Evolutionary conservation across 2,329 filamentous ascomycete species (phyloP).

Genomic region (Camillea tinctor): DNA sequence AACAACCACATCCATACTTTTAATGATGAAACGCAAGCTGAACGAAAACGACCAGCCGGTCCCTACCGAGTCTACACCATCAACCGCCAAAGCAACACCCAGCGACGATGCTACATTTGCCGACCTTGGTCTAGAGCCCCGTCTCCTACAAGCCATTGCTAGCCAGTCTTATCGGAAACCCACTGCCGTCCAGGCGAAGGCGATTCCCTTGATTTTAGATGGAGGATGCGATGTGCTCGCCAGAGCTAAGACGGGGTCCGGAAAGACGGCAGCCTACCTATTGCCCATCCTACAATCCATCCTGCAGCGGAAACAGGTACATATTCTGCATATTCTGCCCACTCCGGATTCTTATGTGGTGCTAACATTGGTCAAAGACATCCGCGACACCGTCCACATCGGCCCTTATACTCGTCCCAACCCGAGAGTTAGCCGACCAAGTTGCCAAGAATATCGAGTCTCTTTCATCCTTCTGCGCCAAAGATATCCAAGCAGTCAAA

Average conservation of each 20-base stretch:
- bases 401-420: slow-evolving; percentile 89
- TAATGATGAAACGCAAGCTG: slow-evolving; percentile 60
- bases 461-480: slow-evolving; percentile 79
- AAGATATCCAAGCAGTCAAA: slow-evolving; percentile 79
- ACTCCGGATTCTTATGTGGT: neutral
- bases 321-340: slow-evolving; percentile 13
- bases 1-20: neutral
- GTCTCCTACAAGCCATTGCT: slow-evolving; percentile 81
- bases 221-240: slow-evolving; percentile 89
- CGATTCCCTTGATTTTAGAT: slow-evolving; percentile 82
- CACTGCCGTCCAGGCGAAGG: slow-evolving; percentile 83
- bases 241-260: slow-evolving; percentile 90
- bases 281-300: slow-evolving; percentile 85
- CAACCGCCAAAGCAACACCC: slow-evolving; percentile 10
- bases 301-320: slow-evolving; percentile 71
- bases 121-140: slow-evolving; percentile 75
- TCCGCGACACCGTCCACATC: slow-evolving; percentile 57
- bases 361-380: slow-evolving; percentile 35
- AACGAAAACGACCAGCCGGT: slow-evolving; percentile 53
- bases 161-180: slow-evolving; percentile 82
- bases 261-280: slow-evolving; percentile 95
- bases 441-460: slow-evolving; percentile 75
- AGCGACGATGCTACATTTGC: slow-evolving; percentile 60
- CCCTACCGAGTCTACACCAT: slow-evolving; percentile 29
- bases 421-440: slow-evolving; percentile 90